phyloP scores from a whole-genome alignment of 2,329 filamentous ascomycete species.

The Raffaelea ambrosiae region DNA sequence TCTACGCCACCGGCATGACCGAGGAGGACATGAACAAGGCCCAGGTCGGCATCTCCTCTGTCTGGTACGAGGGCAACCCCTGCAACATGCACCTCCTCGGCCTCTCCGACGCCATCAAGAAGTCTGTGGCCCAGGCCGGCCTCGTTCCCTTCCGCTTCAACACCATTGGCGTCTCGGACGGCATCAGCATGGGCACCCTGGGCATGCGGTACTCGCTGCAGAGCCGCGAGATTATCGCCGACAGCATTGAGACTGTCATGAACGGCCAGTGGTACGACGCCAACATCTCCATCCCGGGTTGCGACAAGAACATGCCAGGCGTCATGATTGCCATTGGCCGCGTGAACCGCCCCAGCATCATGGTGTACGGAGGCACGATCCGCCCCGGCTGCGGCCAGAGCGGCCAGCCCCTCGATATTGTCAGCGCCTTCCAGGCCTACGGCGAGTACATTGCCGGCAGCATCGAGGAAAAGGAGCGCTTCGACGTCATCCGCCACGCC shows the following conservation, averaged over 20 bases:
- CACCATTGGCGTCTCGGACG: conserved; percentile 95
- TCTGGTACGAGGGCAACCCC: conserved; percentile 97
- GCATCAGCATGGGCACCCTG: conserved; percentile 94
- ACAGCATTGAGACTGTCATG: conserved; percentile 99
- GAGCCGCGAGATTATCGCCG: conserved; percentile 92
- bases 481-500: conserved; percentile 88
- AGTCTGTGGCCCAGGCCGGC: conserved; percentile 58
- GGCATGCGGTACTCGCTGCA: conserved; percentile 85
- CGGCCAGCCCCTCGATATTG: conserved; percentile 78
- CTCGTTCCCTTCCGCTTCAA: conserved; percentile 97
- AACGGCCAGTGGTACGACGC: conserved; percentile 97
- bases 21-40: conserved; percentile 91
- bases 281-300: conserved; percentile 93
- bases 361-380: conserved; percentile 97
- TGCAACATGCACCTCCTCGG: conserved; percentile 99
- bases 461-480: conserved; percentile 83
- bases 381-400: conserved; percentile 75
- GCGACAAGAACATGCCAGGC: conserved; percentile 99
- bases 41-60: conserved; percentile 94
- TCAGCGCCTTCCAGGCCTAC: conserved; percentile 96
- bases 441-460: conserved; percentile 89
- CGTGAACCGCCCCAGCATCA: conserved; percentile 87
- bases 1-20: conserved; percentile 85
- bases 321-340: conserved; percentile 90
- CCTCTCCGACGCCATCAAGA: conserved; percentile 66